These are phyloP conservation scores for Aegilops speltoides DNA, from an alignment of 176 grass and related monocot species.

Conservation along the genomic window DNA sequence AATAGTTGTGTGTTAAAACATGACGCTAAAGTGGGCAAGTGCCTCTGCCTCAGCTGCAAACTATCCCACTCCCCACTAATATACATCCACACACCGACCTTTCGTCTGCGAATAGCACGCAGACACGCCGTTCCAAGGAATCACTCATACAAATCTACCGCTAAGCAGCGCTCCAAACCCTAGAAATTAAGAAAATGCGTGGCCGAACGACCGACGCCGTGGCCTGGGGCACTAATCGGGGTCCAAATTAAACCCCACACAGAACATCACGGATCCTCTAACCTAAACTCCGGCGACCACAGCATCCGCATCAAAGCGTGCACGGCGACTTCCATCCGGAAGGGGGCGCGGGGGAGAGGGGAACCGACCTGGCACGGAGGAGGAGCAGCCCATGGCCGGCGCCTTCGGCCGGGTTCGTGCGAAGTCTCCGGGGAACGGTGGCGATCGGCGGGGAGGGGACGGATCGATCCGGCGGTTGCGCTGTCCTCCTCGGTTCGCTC, in stretches of 20 bases:
- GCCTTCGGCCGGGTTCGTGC: background rate
- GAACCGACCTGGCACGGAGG: constrained; percentile 82
- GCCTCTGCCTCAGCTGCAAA: background rate
- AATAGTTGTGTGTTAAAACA: constrained; percentile 21
- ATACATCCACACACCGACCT: background rate
- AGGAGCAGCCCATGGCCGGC: constrained; percentile 66
- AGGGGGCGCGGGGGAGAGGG: background rate
- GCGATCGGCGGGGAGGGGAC: background rate
- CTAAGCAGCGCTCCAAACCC: background rate
- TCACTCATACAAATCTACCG: background rate
- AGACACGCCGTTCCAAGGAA: background rate
- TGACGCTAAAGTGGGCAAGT: background rate
- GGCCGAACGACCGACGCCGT: background rate
- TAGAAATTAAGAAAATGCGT: background rate
- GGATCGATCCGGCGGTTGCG: constrained; percentile 4
- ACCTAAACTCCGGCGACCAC: background rate
- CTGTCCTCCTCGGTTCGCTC: background rate
- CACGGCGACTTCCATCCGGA: background rate
- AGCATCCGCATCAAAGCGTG: background rate
- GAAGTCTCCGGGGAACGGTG: background rate
- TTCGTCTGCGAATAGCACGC: background rate
- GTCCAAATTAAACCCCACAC: background rate
- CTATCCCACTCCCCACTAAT: background rate
- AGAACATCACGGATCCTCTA: background rate
- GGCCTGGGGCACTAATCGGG: constrained; percentile 8